Percentiles rank a stretch among this genome's conserved stretches.
Evolutionary conservation across 2,329 filamentous ascomycete genomes (phyloP).

Genomic region (Fusarium foetens): DNA sequence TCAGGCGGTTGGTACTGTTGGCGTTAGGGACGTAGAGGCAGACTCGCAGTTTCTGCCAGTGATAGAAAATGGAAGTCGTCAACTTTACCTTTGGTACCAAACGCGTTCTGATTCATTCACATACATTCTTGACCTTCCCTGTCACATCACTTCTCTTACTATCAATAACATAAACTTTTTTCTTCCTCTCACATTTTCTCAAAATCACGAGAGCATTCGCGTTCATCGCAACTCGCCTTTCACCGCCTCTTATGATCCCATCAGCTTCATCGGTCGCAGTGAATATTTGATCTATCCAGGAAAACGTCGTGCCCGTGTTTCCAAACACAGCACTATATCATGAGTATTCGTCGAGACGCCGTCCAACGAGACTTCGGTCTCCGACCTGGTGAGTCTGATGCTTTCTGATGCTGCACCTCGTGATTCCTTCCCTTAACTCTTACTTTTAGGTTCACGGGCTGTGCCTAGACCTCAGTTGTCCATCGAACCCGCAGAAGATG

Average conservation of each 20-base stretch:
- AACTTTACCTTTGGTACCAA: not conserved
- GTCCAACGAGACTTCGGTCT: conserved; percentile 26
- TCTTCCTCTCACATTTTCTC: not conserved
- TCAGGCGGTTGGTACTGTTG: not conserved
- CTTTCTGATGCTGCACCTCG: not conserved
- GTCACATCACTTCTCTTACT: not conserved
- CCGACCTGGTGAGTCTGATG: conserved; percentile 4
- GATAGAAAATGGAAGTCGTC: not conserved
- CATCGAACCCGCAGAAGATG: not conserved
- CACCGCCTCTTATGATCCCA: not conserved
- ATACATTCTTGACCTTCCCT: not conserved
- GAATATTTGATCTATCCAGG: not conserved
- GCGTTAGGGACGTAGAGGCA: not conserved
- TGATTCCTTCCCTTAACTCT: not conserved
- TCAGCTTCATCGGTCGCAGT: not conserved
- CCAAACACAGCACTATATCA: not conserved
- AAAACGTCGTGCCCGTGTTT: not conserved
- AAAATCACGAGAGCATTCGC: not conserved
- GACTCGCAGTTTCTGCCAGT: conserved; percentile 5
- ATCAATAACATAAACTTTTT: not conserved
- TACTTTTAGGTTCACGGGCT: not conserved
- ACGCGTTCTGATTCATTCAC: not conserved
- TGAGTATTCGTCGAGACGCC: conserved; percentile 10
- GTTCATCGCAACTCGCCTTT: not conserved
- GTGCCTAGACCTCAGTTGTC: not conserved